Evolutionary conservation across 345 rosid genomes (phyloP).

Genomic region (Populus simonii): DNA sequence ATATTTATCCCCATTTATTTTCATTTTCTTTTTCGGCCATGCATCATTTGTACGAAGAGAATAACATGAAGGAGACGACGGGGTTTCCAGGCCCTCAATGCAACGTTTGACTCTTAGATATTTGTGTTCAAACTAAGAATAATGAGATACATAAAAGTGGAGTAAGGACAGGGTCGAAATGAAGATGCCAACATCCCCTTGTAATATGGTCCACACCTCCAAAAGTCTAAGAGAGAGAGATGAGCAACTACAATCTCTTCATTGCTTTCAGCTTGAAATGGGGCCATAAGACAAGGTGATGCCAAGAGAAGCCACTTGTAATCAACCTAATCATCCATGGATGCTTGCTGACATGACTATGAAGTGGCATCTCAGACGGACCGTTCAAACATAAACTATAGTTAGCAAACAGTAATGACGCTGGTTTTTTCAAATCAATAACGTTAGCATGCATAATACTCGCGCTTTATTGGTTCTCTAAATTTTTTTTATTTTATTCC

Average conservation of each 20-base stretch:
- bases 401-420: background rate
- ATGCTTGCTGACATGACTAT: background rate
- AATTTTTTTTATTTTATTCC: background rate
- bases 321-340: background rate
- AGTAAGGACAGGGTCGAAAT: background rate
- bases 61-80: conserved; percentile 4
- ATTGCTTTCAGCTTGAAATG: background rate
- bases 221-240: background rate
- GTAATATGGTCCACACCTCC: conserved; percentile 26
- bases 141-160: conserved; percentile 24
- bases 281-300: background rate
- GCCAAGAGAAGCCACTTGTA: conserved; percentile 8
- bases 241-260: background rate
- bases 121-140: conserved; percentile 39
- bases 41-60: background rate
- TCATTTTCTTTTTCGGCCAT: background rate
- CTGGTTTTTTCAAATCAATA: background rate
- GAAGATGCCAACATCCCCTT: conserved; percentile 1
- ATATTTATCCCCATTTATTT: background rate
- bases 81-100: conserved; percentile 37
- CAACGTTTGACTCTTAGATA: conserved; percentile 36
- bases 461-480: background rate
- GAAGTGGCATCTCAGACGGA: background rate
- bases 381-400: background rate
- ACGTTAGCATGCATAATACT: background rate